These are phyloP conservation scores for Monilinia aucupariae DNA, from an alignment of 2,329 filamentous ascomycete species.

Conservation along the genomic window DNA sequence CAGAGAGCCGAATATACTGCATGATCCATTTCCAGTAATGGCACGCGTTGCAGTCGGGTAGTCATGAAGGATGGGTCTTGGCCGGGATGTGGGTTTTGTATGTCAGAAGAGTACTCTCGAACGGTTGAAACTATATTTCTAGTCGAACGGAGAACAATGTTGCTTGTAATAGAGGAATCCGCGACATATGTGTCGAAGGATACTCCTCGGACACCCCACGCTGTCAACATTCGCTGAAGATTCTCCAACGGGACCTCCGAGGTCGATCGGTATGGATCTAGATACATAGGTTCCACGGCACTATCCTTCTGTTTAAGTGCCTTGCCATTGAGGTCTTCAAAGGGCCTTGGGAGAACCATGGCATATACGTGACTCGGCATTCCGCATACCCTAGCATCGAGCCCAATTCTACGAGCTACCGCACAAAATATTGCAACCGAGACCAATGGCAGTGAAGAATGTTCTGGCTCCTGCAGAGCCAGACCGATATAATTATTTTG, in stretches of 20 bases:
- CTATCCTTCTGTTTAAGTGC: conserved; percentile 38
- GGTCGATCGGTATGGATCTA: conserved; percentile 73
- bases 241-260: conserved; percentile 58
- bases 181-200: conserved; percentile 50
- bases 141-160: conserved; percentile 69
- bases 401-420: conserved; percentile 65
- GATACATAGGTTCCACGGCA: conserved; percentile 59
- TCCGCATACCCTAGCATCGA: conserved; percentile 73
- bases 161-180: conserved; percentile 53
- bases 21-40: conserved; percentile 36
- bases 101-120: conserved; percentile 40
- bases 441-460: conserved; percentile 79
- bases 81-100: conserved; percentile 23
- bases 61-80: conserved; percentile 20
- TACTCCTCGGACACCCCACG: conserved; percentile 40
- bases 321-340: conserved; percentile 54
- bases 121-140: conserved; percentile 77
- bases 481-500: conserved; percentile 85
- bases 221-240: conserved; percentile 55
- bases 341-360: conserved; percentile 59
- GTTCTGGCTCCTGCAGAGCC: conserved; percentile 64
- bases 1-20: conserved; percentile 39
- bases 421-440: conserved; percentile 83
- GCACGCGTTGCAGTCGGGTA: conserved; percentile 33
- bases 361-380: conserved; percentile 83